These are phyloP conservation scores for Trichoderma sp. DNA, from an alignment of 2,329 filamentous ascomycete genomes.

Conservation along the genomic window DNA sequence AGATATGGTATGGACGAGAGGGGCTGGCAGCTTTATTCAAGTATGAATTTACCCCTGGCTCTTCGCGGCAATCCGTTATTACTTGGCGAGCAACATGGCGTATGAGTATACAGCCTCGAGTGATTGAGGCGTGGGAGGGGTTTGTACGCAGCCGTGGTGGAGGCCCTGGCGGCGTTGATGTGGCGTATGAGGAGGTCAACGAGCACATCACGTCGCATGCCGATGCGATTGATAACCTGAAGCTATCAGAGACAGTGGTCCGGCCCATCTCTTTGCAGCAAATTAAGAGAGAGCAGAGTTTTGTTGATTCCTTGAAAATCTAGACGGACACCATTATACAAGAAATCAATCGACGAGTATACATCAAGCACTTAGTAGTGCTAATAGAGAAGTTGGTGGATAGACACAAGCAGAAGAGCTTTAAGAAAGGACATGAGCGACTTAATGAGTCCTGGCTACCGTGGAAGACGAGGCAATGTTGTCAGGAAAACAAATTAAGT, in stretches of 20 bases:
- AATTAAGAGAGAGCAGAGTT: slow-evolving; percentile 32
- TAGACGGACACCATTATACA: slow-evolving; percentile 4
- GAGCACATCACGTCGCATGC: slow-evolving; percentile 32
- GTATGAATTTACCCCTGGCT: slow-evolving; percentile 31
- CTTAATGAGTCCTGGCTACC: no score
- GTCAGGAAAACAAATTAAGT: no score
- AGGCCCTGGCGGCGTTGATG: slow-evolving; percentile 30
- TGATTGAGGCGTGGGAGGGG: slow-evolving; percentile 35
- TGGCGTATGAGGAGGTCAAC: slow-evolving; percentile 27
- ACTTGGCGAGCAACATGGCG: slow-evolving; percentile 35
- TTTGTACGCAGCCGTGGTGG: slow-evolving; percentile 27
- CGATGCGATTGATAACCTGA: slow-evolving; percentile 35
- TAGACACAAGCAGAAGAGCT: no score
- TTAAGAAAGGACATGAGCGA: no score
- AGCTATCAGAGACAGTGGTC: slow-evolving; percentile 32
- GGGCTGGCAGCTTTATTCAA: slow-evolving; percentile 36
- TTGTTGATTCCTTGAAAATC: slow-evolving; percentile 18
- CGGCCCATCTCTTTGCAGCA: slow-evolving; percentile 34
- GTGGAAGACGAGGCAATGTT: no score
- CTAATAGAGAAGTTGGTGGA: no score
- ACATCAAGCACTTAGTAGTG: not conserved
- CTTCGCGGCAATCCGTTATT: slow-evolving; percentile 33
- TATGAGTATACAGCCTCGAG: slow-evolving; percentile 30
- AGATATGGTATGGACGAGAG: slow-evolving; percentile 41
- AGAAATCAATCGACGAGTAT: not conserved